Conservation (phyloP, 768 basidiomycete species). For the Lentinula guzmanii region DNA sequence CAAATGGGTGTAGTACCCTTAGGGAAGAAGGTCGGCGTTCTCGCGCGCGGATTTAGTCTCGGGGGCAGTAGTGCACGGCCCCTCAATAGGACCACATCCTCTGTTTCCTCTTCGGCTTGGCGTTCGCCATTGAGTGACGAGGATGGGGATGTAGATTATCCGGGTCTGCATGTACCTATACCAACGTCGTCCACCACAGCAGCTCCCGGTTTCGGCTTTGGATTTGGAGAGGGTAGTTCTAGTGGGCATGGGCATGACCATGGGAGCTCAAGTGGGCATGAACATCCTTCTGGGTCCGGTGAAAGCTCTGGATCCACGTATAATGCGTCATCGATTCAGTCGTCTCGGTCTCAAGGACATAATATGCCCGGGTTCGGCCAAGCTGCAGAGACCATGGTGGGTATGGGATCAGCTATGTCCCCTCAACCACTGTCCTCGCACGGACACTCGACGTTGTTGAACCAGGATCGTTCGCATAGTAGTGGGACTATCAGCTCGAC, state of each 20-base stretch:
- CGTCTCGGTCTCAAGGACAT: not conserved
- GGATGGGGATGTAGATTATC: not conserved
- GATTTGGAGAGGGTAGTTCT: not conserved
- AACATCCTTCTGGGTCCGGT: not conserved
- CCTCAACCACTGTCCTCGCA: not conserved
- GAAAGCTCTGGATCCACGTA: not conserved
- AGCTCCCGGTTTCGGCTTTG: not conserved
- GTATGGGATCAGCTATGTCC: not conserved
- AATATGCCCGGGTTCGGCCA: constrained; percentile 5
- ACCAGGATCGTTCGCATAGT: not conserved
- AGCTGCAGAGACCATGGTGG: not conserved
- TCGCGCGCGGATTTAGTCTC: not conserved
- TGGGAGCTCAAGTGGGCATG: not conserved
- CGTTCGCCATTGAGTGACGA: constrained; percentile 2
- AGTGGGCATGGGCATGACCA: not conserved
- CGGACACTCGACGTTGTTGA: not conserved
- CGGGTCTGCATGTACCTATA: not conserved
- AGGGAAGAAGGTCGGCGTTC: not conserved
- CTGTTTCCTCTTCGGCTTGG: not conserved
- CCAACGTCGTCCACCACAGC: not conserved
- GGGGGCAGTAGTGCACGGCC: not conserved
- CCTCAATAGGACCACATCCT: not conserved
- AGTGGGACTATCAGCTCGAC: not conserved
- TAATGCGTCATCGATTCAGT: not conserved
- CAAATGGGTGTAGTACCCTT: not conserved